Evolutionary conservation across 495 filamentous ascomycete species (phyloP).

Genomic region (Penicillium macrosclerotiorum): DNA sequence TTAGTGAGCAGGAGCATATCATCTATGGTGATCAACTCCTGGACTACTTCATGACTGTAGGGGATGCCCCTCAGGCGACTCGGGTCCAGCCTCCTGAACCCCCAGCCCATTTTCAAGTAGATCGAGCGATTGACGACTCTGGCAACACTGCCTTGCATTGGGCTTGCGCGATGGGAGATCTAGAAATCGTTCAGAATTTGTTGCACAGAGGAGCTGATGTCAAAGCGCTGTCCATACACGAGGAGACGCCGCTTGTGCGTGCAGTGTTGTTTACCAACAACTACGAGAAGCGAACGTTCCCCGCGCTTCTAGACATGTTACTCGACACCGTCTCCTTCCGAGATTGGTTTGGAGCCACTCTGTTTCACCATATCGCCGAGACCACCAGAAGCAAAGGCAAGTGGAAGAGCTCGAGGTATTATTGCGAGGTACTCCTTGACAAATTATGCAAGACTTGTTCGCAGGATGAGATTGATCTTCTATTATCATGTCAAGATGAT

Average conservation of each 20-base stretch:
- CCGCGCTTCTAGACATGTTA: constrained; percentile 73
- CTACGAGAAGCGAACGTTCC: constrained; percentile 85
- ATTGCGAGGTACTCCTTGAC: constrained; percentile 86
- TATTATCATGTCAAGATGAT: constrained; percentile 70
- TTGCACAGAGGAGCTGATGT: constrained; percentile 69
- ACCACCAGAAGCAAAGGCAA: constrained; percentile 77
- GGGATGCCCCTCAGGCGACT: constrained; percentile 60
- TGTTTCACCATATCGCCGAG: constrained; percentile 89
- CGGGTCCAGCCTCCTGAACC: constrained; percentile 66
- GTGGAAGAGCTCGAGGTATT: constrained; percentile 82
- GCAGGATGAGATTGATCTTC: constrained; percentile 65
- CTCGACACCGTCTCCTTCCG: constrained; percentile 68
- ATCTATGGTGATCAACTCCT: constrained; percentile 87
- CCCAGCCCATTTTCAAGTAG: constrained; percentile 77
- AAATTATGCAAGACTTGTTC: constrained; percentile 68
- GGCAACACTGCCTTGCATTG: constrained; percentile 90
- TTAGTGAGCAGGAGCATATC: constrained; percentile 77
- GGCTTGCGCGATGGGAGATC: constrained; percentile 97
- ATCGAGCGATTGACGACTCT: constrained; percentile 85
- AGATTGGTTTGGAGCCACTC: constrained; percentile 76
- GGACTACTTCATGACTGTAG: constrained; percentile 88
- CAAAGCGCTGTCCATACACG: constrained; percentile 66
- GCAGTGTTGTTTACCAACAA: constrained; percentile 94
- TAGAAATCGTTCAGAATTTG: constrained; percentile 83
- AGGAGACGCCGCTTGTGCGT: constrained; percentile 94